Base-by-base conservation (phyloP, 2,329 filamentous ascomycete species). In the Hypoxylon rubiginosum region DNA sequence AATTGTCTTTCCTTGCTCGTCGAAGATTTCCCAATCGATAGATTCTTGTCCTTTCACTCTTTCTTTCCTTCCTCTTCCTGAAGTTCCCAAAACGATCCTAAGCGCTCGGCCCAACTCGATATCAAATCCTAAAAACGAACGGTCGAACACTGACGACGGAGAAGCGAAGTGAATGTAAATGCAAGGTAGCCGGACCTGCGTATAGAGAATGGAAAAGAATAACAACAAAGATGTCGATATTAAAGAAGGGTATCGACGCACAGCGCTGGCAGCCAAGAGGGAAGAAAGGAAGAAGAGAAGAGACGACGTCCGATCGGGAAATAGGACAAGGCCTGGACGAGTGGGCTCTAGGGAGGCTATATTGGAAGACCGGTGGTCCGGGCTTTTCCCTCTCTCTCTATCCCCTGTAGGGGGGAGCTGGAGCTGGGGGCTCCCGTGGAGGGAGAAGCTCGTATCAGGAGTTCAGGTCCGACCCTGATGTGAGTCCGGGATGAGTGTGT, bases 161-260 rank as follows among this genome's bases (percentile, higher is more conserved):
- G 55, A 57, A 58, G 68, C 52, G 61, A 69, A 70, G 43, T 75
- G 73, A 74, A 69, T 64, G 74, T 68, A 77, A 76, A 75, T 73
- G 75, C 73, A 78, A 82, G 81, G 82, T 83, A 83, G 80, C 85
- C 86, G 81, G 83, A 85, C 86, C 85, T 79, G 85, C 82, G 78
- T 73, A 71, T 67, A 68, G 74, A 11, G 39, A 43, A 43, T 17
- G 10, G 77, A 76, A 68, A 74, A 11, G 11, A 28, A 46, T 6
- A 17, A 7, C n/a, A 4, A 70, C 71, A 75, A 71, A 74, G 78
- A 73, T 73, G 79, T 74, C 79, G 81, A 82, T 81, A 78, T 82
- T 79, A 85, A 84, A 82, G 81, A 85, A 81, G 78, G 81, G 76
- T 84, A 84, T 82, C 82, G 82, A 84, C 81, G 82, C 81, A 80